These are phyloP conservation scores for Planoprotostelium fungivorum DNA, from an alignment of 78 protist species.

Conservation along the genomic window DNA sequence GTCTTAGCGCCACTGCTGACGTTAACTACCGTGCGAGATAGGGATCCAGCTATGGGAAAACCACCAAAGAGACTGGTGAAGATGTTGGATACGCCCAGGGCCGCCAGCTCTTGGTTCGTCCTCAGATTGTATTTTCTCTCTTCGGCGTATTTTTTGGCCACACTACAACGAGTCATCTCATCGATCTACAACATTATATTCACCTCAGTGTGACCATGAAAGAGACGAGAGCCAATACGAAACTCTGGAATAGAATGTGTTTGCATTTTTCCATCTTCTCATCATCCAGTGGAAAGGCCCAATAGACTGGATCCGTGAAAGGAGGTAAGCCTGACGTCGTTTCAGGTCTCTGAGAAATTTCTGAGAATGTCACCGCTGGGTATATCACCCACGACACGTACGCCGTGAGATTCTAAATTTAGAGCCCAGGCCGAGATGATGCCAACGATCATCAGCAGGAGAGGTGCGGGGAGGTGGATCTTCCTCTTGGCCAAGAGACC, in stretches of 20 bases:
- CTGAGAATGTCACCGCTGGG: neutral
- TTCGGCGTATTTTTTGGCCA: conserved; percentile 35
- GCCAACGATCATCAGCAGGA: neutral
- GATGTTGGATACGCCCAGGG: conserved; percentile 68
- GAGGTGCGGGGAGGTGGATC: neutral
- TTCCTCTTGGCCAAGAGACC: neutral
- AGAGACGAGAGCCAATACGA: neutral
- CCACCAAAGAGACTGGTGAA: conserved; percentile 63
- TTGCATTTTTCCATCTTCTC: neutral
- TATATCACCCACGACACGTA: neutral
- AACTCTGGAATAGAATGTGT: neutral
- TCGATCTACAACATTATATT: neutral
- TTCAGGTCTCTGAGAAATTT: neutral
- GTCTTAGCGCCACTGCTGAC: conserved; percentile 59
- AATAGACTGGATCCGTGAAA: neutral
- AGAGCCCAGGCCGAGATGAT: neutral
- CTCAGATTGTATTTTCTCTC: conserved; percentile 31
- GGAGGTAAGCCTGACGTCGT: neutral
- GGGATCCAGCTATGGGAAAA: conserved; percentile 65
- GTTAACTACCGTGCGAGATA: conserved; percentile 73
- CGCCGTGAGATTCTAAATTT: neutral
- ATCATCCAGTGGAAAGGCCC: neutral
- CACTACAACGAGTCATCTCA: neutral
- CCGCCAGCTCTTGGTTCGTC: conserved; percentile 71
- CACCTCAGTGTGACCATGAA: neutral